Conservation (phyloP, 352 stramenopile species). For the Thalassiosira pacifica region DNA sequence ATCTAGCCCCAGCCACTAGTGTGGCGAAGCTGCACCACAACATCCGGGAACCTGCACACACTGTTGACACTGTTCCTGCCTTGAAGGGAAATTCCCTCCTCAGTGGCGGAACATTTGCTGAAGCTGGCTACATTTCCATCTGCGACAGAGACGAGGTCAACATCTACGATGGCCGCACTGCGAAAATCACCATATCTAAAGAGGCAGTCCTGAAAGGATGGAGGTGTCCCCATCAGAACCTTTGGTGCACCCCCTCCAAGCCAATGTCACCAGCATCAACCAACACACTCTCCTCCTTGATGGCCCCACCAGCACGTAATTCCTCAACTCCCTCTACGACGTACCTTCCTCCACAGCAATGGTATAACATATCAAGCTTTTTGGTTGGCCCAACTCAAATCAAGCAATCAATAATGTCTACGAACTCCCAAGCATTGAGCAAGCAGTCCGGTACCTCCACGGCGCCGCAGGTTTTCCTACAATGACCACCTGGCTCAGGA, state of each 20-base stretch:
- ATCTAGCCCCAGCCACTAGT: neutral
- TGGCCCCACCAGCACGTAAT: neutral
- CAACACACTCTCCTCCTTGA: neutral
- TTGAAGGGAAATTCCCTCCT: neutral
- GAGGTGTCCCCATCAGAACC: neutral
- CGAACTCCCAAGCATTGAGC: no score
- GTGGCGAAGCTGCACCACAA: neutral
- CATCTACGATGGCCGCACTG: constrained; percentile 2
- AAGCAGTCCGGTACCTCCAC: no score
- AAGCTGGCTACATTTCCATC: neutral
- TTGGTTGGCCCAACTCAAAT: no score
- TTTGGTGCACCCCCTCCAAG: constrained; percentile 8
- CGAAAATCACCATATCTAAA: neutral
- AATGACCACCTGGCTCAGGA: no score
- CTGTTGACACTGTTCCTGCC: constrained; percentile 1
- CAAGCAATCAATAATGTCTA: no score
- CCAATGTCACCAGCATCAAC: neutral
- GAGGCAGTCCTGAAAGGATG: neutral
- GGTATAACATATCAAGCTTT: no score
- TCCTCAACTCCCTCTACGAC: no score
- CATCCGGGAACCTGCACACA: neutral
- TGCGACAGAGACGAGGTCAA: constrained; percentile 10
- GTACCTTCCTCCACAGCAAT: no score
- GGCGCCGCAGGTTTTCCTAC: no score
- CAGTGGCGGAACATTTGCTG: constrained; percentile 2